These are phyloP conservation scores for Fusarium denticulatum DNA, from an alignment of 2,329 filamentous ascomycete genomes.

Conservation along the genomic window DNA sequence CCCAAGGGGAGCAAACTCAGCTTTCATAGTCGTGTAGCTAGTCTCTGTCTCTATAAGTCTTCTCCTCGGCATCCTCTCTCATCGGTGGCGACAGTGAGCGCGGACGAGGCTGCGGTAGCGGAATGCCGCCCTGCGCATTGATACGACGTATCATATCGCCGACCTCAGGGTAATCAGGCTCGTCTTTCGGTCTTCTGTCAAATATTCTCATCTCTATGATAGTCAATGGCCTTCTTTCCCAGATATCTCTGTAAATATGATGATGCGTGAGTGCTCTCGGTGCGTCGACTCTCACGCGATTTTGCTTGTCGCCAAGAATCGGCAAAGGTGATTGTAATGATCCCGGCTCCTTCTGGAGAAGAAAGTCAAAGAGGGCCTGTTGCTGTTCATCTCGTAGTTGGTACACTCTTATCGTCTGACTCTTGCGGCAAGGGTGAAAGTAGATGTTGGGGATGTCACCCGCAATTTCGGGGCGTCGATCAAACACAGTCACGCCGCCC, in stretches of 20 bases:
- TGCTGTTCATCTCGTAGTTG: slow-evolving; percentile 21
- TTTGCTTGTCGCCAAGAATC: slow-evolving; percentile 5
- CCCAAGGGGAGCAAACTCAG: no score
- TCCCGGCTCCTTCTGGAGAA: not conserved
- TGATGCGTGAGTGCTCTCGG: slow-evolving; percentile 2
- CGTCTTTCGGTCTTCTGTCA: slow-evolving; percentile 17
- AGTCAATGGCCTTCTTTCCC: slow-evolving; percentile 15
- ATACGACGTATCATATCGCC: slow-evolving; percentile 1
- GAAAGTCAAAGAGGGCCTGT: slow-evolving; percentile 4
- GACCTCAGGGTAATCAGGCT: slow-evolving; percentile 22
- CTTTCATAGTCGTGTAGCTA: not conserved
- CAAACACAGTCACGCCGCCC: slow-evolving; percentile 13
- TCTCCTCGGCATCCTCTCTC: rapidly evolving
- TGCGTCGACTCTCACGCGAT: slow-evolving; percentile 18
- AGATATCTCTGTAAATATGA: slow-evolving; percentile 25
- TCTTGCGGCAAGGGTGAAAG: slow-evolving; percentile 13
- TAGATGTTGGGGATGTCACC: slow-evolving; percentile 7
- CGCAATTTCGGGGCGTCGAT: not conserved
- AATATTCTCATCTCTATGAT: not conserved
- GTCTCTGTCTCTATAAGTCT: not conserved
- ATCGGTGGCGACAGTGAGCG: not conserved
- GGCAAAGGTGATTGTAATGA: not conserved
- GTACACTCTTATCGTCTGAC: slow-evolving; percentile 22
- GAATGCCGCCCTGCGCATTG: slow-evolving; percentile 1
- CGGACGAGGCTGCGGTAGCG: not conserved